These are phyloP conservation scores for Cryptococcus sp. DNA, from an alignment of 1,284 basidiomycete species.

Conservation along the genomic window DNA sequence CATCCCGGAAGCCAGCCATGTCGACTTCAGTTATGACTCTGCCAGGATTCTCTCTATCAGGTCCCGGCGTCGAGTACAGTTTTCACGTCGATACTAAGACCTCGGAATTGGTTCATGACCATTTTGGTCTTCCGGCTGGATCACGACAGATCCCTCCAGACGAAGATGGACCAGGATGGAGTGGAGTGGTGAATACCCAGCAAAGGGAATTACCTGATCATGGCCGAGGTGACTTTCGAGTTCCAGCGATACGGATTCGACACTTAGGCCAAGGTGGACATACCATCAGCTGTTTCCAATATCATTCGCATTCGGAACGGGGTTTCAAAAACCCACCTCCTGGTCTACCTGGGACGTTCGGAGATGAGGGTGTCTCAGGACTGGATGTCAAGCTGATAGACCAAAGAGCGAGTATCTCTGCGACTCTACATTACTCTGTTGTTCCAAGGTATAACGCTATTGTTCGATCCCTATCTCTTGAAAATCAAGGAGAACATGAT, in stretches of 20 bases:
- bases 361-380: constrained; percentile 9
- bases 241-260: constrained; percentile 24
- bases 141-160: too few species aligned
- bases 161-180: too few species aligned
- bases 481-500: constrained; percentile 10
- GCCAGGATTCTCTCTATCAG: too few species aligned
- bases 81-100: too few species aligned
- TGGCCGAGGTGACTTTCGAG: constrained; percentile 29
- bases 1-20: too few species aligned
- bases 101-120: too few species aligned
- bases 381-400: constrained; percentile 22
- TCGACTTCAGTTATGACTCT: too few species aligned
- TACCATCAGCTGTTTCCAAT: constrained; percentile 18
- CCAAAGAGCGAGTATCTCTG: constrained; percentile 4
- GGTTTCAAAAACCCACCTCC: constrained; percentile 16
- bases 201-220: constrained; percentile 24
- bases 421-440: constrained; percentile 20
- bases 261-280: constrained; percentile 8
- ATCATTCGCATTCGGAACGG: constrained; percentile 10
- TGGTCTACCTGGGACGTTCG: constrained; percentile 27
- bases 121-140: too few species aligned
- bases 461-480: constrained; percentile 10
- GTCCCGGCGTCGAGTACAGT: too few species aligned
- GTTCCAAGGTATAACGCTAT: constrained; percentile 17
- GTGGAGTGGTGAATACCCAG: too few species aligned